These are phyloP conservation scores for Talaromyces nanjingensis DNA, from an alignment of 495 filamentous ascomycete genomes.

Conservation along the genomic window DNA sequence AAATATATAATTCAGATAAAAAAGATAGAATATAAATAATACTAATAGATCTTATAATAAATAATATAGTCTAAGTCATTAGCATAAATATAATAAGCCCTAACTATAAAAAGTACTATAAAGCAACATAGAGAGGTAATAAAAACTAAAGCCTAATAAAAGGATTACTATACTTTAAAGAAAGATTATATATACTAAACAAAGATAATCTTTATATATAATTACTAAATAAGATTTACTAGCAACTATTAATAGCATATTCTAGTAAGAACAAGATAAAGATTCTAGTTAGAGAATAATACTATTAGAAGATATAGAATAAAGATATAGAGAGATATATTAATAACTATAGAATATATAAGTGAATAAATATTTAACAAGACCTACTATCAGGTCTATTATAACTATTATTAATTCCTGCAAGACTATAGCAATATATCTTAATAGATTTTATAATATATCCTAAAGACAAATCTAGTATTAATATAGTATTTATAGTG, in stretches of 20 bases:
- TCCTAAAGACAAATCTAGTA: not conserved
- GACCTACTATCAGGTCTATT: constrained; percentile 12
- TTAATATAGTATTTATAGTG: constrained; percentile 10
- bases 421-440: constrained; percentile 17
- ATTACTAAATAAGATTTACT: not conserved
- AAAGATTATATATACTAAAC: not conserved
- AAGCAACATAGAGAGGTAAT: too few relatives aligned
- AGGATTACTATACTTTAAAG: too few relatives aligned
- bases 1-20: not conserved
- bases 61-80: too few relatives aligned
- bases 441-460: constrained; percentile 13
- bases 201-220: not conserved
- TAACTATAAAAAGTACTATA: too few relatives aligned
- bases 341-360: not conserved
- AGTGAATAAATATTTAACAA: not conserved
- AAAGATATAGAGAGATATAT: constrained; percentile 4
- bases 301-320: too few relatives aligned
- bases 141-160: too few relatives aligned
- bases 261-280: constrained; percentile 6
- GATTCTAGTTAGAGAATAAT: not conserved
- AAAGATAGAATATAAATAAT: not conserved
- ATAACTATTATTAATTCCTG: constrained; percentile 15
- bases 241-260: constrained; percentile 1
- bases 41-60: too few relatives aligned
- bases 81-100: too few relatives aligned